Conservation (phyloP, 2,329 filamentous ascomycete genomes). For the Elsinoe fawcettii region DNA sequence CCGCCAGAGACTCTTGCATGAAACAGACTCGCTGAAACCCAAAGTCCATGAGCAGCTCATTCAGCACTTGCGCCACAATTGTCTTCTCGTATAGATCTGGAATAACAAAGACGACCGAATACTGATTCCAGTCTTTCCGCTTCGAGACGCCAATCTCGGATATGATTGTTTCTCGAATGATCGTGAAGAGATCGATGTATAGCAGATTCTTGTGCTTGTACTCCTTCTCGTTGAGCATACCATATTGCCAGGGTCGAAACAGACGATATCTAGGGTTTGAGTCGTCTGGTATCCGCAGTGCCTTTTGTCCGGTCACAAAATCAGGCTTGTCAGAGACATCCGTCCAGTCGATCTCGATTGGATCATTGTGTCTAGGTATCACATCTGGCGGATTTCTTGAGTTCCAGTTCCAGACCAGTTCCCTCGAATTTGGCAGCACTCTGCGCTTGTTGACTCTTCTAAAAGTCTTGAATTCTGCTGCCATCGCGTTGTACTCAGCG, state of each 20-base stretch:
- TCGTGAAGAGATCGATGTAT: constrained; percentile 77
- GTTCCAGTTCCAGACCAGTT: constrained; percentile 92
- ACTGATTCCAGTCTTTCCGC: constrained; percentile 77
- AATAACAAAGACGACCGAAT: constrained; percentile 94
- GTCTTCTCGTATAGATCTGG: constrained; percentile 93
- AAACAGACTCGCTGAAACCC: constrained; percentile 85
- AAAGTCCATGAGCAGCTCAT: constrained; percentile 81
- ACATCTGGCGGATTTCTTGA: constrained; percentile 72
- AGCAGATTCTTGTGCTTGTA: constrained; percentile 73
- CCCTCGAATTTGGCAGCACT: constrained; percentile 94
- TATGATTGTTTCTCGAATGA: constrained; percentile 78
- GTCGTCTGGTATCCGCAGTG: constrained; percentile 78
- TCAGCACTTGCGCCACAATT: constrained; percentile 77
- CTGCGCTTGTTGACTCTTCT: constrained; percentile 93
- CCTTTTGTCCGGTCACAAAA: constrained; percentile 74
- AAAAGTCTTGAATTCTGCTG: constrained; percentile 74
- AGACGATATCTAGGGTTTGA: constrained; percentile 85
- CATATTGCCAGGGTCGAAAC: constrained; percentile 82
- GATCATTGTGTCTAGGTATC: constrained; percentile 92
- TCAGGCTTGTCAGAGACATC: constrained; percentile 65
- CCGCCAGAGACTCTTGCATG: constrained; percentile 91
- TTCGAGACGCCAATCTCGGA: constrained; percentile 72
- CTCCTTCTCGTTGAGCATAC: constrained; percentile 83
- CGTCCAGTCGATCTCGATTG: constrained; percentile 90
- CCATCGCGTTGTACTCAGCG: constrained; percentile 68